Base-by-base conservation (phyloP, 2,329 filamentous ascomycete genomes). In the Ceratocystis lukuohia region DNA sequence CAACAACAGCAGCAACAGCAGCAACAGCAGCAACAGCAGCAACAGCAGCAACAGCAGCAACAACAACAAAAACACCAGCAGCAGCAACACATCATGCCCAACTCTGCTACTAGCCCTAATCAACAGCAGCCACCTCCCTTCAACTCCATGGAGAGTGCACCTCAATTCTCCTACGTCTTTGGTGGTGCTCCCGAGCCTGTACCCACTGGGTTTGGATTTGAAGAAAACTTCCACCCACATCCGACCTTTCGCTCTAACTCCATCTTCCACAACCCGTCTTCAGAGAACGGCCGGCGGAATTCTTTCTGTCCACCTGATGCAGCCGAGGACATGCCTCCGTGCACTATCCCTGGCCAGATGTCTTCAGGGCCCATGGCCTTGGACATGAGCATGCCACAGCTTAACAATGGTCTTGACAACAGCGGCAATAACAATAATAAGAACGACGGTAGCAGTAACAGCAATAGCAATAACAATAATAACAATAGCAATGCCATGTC, bases 241-340 rank as follows among this genome's bases (percentile, higher is more conserved):
- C 84, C 79, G 0, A 80, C 79, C 2, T 87, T 87, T 74, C 80
- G 85, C 65, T 86, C 84, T 8, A 85, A 85, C 71, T 87, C 85
- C 1, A 87, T 87, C 68, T 87, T 87, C 73, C 77, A 80, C 69
- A 83, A 82, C 67, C 84, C 84, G 5, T 78, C 80, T 0, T 79
- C 78, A 20, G 80, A 77, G 4, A 82, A 84, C 68, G 83, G 84
- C 6, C 79, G 84, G 25, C 77, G 84, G 6, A 84, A 85, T 69
- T 86, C 84, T 17, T 84, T 86, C 70, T 86, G 86, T 69, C 83
- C 85, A 8, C 84, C 84, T 1, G 84, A 86, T 22, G 75, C 76
- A n/a, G 67, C 67, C 12, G 67, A 68, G 20, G 67, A 68, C 15
- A 68, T 68, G 67, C 59, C 64, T 5, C 67, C 67, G 1, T 66